These are phyloP conservation scores for Durio zibethinus DNA, from an alignment of 345 rosid genomes.

Conservation along the genomic window DNA sequence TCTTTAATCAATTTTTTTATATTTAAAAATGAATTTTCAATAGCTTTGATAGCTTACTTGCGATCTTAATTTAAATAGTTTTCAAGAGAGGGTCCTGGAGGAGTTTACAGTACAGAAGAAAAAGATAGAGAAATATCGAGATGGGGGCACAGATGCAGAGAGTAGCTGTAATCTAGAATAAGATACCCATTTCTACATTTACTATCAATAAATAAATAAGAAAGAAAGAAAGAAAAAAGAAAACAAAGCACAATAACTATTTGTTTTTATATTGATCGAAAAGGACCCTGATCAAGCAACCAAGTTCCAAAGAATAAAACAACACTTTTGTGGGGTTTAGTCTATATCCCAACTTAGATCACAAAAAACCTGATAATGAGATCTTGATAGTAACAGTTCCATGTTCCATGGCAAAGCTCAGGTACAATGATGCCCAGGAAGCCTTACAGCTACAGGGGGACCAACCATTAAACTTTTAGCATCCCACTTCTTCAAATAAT, in stretches of 20 bases:
- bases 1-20: too few relatives aligned
- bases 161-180: neutral
- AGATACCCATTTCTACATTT: neutral
- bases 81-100: too few relatives aligned
- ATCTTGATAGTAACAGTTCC: conserved; percentile 72
- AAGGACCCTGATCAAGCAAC: conserved; percentile 16
- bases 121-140: too few relatives aligned
- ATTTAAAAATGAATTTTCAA: too few relatives aligned
- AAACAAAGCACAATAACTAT: neutral
- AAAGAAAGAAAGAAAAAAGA: neutral
- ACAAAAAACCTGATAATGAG: conserved; percentile 51
- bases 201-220: neutral
- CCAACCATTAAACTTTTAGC: conserved; percentile 36
- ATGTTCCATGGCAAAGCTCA: conserved; percentile 57
- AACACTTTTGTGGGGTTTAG: conserved; percentile 19
- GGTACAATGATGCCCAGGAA: conserved; percentile 48
- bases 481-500: conserved; percentile 10
- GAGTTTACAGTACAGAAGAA: too few relatives aligned
- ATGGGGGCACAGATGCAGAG: too few relatives aligned
- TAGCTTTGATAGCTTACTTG: too few relatives aligned
- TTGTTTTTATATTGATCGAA: conserved; percentile 9
- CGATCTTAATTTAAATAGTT: too few relatives aligned
- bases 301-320: conserved; percentile 32
- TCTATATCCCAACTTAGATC: conserved; percentile 50
- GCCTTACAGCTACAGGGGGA: conserved; percentile 43